A percentile compares a stretch with the other conserved stretches of the same genome.
phyloP scores from a whole-genome alignment of 116 monocot genomes.

The Zostera marina region DNA sequence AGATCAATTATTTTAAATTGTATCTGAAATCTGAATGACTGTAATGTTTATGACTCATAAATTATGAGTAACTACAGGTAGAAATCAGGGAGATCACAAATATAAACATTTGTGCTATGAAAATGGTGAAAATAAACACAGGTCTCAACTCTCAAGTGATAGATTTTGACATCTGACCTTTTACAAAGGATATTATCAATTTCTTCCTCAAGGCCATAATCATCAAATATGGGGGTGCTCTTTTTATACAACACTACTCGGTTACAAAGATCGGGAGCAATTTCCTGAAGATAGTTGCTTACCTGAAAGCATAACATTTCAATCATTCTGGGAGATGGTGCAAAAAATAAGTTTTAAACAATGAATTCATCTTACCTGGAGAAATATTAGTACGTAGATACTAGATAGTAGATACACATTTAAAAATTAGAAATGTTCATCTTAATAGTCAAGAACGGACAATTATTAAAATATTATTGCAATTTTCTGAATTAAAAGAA shows the following conservation, averaged over 20 bases:
- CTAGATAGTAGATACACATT: too few relatives aligned
- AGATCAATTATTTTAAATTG: too few relatives aligned
- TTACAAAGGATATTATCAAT: conserved; percentile 78
- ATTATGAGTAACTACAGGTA: too few relatives aligned
- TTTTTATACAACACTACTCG: conserved; percentile 65
- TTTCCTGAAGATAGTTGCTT: conserved; percentile 84
- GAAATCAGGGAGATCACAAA: too few relatives aligned
- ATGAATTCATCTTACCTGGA: not conserved
- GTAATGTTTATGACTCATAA: too few relatives aligned
- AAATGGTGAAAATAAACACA: not conserved
- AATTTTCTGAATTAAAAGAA: not conserved
- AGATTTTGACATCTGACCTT: too few relatives aligned
- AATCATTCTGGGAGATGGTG: not conserved
- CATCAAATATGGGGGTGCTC: conserved; percentile 74
- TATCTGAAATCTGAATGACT: too few relatives aligned
- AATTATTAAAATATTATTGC: not conserved
- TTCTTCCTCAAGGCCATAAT: conserved; percentile 89
- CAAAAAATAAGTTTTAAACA: not conserved
- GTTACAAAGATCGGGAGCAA: conserved; percentile 76
- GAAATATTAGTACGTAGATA: not conserved
- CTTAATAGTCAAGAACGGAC: not conserved
- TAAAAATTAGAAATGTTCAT: not conserved
- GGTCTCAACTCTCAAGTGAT: too few relatives aligned
- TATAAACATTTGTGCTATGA: too few relatives aligned
- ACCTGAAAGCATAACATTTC: conserved; percentile 28